Base-by-base conservation (phyloP, 1,284 basidiomycete species). In the Ustilago sp. region DNA sequence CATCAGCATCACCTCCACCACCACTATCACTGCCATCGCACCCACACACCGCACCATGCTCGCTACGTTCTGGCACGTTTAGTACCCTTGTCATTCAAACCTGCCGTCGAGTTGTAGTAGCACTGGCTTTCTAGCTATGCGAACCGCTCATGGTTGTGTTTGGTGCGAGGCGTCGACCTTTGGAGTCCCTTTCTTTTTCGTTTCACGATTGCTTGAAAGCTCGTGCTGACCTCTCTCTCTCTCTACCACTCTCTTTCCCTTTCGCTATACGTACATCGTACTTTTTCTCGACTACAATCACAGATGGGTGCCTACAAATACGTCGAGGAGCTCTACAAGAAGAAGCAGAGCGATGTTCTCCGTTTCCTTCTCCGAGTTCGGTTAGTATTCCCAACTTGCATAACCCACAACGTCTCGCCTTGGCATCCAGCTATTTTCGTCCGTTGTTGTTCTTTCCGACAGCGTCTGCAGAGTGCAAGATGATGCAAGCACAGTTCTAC, bases 351-450 rank as follows among this genome's bases (percentile, higher is more conserved):
- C 86, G 95, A 98, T 89, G 94, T 99, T 82, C 91, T 98, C 87
- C 94, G 95, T 83, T 99, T 99, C 90, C 91, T 99, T 84, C 93
- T 98, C 86, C 95, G 96, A 86, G 96, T 99, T 83, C 91, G 94
- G 93, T 94, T 87, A 74, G 91, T 80, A 73, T 69, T 28, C 23
- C 47, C 54, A 43, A 17, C 23, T 17, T 38, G 19, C 8, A 28
- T 4, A 8, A 48, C 32, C 7, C 15, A 50, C 47, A 51, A 59
- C 32, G 48, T 50, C 43, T 51, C 58, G 58, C 34, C 19, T n/a
- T 61, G n/a, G 59, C 59, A 19, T 23, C 23, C 48, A 39, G 36
- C 58, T 28, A 32, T 50, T 12, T 6, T 31, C 45, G 45, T 23
- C 13, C 11, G 5, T 31, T 48, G 45, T 13, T 2, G 7, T 23